These are phyloP conservation scores for Podaxis sp. DNA, from an alignment of 768 basidiomycete genomes.

Conservation along the genomic window DNA sequence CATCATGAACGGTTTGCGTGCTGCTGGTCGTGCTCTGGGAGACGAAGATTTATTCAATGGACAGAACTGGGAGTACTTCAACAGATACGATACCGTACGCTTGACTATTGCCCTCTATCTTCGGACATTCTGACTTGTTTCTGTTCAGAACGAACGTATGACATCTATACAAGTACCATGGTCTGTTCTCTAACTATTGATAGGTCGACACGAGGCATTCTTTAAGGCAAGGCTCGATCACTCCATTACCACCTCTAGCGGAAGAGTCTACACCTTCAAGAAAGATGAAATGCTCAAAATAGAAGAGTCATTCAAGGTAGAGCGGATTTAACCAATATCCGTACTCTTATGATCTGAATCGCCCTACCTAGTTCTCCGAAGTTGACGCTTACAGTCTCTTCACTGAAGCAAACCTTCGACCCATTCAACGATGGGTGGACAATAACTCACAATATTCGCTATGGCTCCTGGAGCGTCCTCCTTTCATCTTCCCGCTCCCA, in stretches of 20 bases:
- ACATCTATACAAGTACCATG: conserved; percentile 1
- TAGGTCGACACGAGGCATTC: conserved; percentile 84
- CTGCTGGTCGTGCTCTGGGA: conserved; percentile 67
- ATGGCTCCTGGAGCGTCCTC: conserved; percentile 88
- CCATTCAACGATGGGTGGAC: conserved; percentile 86
- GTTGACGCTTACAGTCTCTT: conserved; percentile 71
- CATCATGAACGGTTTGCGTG: conserved; percentile 82
- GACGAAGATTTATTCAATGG: conserved; percentile 61
- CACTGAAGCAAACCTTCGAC: conserved; percentile 69
- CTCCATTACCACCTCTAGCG: conserved; percentile 48
- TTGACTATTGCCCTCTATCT: neutral
- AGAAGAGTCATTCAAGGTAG: conserved; percentile 86
- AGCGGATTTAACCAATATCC: conserved; percentile 3
- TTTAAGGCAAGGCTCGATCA: conserved; percentile 68
- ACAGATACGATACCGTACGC: conserved; percentile 46
- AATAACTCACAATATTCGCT: conserved; percentile 69
- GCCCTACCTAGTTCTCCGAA: conserved; percentile 66
- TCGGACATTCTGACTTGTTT: conserved; percentile 2
- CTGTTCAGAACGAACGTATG: conserved; percentile 28
- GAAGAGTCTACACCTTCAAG: conserved; percentile 50
- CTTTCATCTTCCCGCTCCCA: conserved; percentile 72
- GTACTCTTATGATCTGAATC: neutral
- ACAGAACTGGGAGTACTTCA: conserved; percentile 76
- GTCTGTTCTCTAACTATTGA: conserved; percentile 2
- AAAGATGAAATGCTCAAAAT: conserved; percentile 80